Evolutionary conservation across 306 rosid species (phyloP).

Genomic region (Trifolium subterraneum): DNA sequence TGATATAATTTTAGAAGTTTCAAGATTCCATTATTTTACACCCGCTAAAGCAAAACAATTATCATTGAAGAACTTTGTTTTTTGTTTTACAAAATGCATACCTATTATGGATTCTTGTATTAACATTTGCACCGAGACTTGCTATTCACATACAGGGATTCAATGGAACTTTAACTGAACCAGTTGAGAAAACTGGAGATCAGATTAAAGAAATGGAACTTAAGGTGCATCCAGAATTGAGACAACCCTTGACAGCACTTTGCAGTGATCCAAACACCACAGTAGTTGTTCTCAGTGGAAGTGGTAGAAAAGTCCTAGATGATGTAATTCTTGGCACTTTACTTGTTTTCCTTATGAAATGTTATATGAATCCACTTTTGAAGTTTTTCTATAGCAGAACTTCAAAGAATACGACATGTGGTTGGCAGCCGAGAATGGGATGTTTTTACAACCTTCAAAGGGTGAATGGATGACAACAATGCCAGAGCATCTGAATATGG

Average conservation of each 20-base stretch:
- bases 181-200: slow-evolving; percentile 88
- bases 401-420: slow-evolving; percentile 80
- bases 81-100: background rate
- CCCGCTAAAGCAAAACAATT: background rate
- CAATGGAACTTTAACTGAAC: slow-evolving; percentile 89
- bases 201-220: slow-evolving; percentile 91
- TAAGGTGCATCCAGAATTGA: slow-evolving; percentile 78
- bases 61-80: background rate
- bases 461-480: slow-evolving; percentile 99
- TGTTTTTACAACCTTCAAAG: slow-evolving; percentile 75
- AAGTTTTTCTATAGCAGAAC: slow-evolving; percentile 61
- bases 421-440: slow-evolving; percentile 99
- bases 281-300: slow-evolving; percentile 90
- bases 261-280: slow-evolving; percentile 83
- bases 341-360: slow-evolving; percentile 30
- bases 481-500: slow-evolving; percentile 97
- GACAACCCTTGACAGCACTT: slow-evolving; percentile 66
- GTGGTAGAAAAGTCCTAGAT: slow-evolving; percentile 71
- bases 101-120: background rate
- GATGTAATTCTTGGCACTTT: slow-evolving; percentile 56
- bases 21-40: too few species aligned
- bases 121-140: slow-evolving; percentile 31
- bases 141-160: slow-evolving; percentile 68
- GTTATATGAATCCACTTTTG: slow-evolving; percentile 27
- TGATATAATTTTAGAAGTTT: too few species aligned